These are phyloP conservation scores for Saposhnikovia divaricata DNA, from an alignment of 129 eudicot species.

Conservation along the genomic window DNA sequence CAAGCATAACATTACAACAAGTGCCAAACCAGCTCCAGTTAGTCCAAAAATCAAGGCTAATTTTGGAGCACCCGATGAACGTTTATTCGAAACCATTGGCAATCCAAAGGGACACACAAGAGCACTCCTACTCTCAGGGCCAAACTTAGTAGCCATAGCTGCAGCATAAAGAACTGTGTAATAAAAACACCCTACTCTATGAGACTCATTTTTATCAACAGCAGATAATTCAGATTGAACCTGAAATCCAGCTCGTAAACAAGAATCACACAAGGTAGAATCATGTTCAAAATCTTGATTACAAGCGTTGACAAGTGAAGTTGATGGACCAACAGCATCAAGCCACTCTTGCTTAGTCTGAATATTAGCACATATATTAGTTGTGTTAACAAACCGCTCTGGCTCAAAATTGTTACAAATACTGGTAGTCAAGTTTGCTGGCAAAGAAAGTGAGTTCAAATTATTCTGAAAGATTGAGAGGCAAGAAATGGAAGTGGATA, in stretches of 20 bases:
- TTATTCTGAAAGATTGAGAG: constrained; percentile 36
- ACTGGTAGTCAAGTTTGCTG: constrained; percentile 25
- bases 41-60: constrained; percentile 40
- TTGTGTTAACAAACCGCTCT: constrained; percentile 50
- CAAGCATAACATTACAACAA: constrained; percentile 28
- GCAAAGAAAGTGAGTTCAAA: constrained; percentile 3
- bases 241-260: constrained; percentile 61
- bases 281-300: constrained; percentile 49
- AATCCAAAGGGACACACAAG: constrained; percentile 51
- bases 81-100: background rate
- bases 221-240: constrained; percentile 36
- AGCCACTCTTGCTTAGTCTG: constrained; percentile 49
- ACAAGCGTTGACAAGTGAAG: constrained; percentile 46
- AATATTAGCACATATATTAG: constrained; percentile 57
- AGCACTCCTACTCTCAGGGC: constrained; percentile 56
- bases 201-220: constrained; percentile 70
- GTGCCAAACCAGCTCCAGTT: constrained; percentile 53
- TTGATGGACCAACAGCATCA: constrained; percentile 39
- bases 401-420: constrained; percentile 55
- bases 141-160: constrained; percentile 55
- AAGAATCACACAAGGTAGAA: constrained; percentile 53
- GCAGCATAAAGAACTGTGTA: constrained; percentile 75
- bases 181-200: constrained; percentile 54
- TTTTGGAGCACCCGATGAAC: background rate
- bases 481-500: constrained; percentile 55